Evolutionary conservation across 805 yeast genomes (phyloP).

Genomic region (Pichia sporocuriosa): DNA sequence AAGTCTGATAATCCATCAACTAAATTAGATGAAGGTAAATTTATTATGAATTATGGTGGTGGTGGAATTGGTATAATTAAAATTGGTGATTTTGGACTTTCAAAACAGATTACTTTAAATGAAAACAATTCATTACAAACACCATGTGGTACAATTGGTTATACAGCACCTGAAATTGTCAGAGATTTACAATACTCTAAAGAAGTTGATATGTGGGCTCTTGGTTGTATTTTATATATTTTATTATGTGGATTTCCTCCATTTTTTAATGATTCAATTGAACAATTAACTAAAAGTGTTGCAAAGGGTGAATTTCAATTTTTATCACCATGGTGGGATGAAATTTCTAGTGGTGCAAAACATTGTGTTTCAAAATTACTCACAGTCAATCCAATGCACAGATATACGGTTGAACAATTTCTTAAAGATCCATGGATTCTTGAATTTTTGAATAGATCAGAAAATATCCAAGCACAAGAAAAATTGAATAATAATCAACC

Average conservation of each 20-base stretch:
- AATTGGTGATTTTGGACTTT: slow-evolving; percentile 91
- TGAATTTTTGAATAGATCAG: slow-evolving; percentile 26
- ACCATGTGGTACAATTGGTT: slow-evolving; percentile 98
- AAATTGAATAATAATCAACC: slow-evolving; percentile 14
- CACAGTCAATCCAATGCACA: slow-evolving; percentile 60
- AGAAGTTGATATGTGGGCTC: slow-evolving; percentile 98
- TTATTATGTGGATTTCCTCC: slow-evolving; percentile 97
- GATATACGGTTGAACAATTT: slow-evolving; percentile 69
- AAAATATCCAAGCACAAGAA: slow-evolving; percentile 21
- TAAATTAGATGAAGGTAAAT: slow-evolving; percentile 84
- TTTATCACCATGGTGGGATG: slow-evolving; percentile 87
- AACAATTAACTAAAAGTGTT: slow-evolving; percentile 66
- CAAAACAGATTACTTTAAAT: slow-evolving; percentile 81
- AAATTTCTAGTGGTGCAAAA: slow-evolving; percentile 62
- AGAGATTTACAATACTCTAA: slow-evolving; percentile 87
- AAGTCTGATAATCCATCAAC: slow-evolving; percentile 61
- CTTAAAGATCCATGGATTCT: slow-evolving; percentile 72
- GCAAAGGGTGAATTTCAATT: slow-evolving; percentile 75
- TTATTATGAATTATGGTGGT: slow-evolving; percentile 75
- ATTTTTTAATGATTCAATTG: slow-evolving; percentile 80
- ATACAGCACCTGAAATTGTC: slow-evolving; percentile 97
- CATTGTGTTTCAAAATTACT: slow-evolving; percentile 58
- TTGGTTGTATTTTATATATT: slow-evolving; percentile 93
- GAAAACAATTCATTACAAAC: slow-evolving; percentile 64
- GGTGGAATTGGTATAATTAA: slow-evolving; percentile 88